These are phyloP conservation scores for bread wheat (Triticum aestivum) DNA, from an alignment of 176 grass and related monocot species.

Conservation along the genomic window IWGSC_CS_RefSeq_v2.1 NC_057802.1:333110602-333111101, in stretches of 20 bases:
- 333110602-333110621: neutral
- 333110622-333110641: neutral
- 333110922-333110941: neutral
- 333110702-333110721: slow-evolving; percentile 78
- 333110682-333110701: slow-evolving; percentile 86
- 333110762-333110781: slow-evolving; percentile 87
- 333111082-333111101: slow-evolving; percentile 9
- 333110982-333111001: slow-evolving; percentile 6
- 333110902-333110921: slow-evolving; percentile 15
- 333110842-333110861: slow-evolving; percentile 19
- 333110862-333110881: slow-evolving; percentile 24
- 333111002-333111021: slow-evolving; percentile 7
- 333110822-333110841: slow-evolving; percentile 20
- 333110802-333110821: slow-evolving; percentile 11
- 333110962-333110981: slow-evolving; percentile 4
- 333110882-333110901: slow-evolving; percentile 11
- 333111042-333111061: neutral
- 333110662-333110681: slow-evolving; percentile 45
- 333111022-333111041: neutral
- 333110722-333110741: slow-evolving; percentile 78
- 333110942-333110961: slow-evolving; percentile 8
- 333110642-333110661: neutral
- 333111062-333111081: neutral
- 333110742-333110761: slow-evolving; percentile 91
- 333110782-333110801: slow-evolving; percentile 79